Conservation (phyloP, 192 early-diverging fungal species). For the Glomus cerebriforme region DNA sequence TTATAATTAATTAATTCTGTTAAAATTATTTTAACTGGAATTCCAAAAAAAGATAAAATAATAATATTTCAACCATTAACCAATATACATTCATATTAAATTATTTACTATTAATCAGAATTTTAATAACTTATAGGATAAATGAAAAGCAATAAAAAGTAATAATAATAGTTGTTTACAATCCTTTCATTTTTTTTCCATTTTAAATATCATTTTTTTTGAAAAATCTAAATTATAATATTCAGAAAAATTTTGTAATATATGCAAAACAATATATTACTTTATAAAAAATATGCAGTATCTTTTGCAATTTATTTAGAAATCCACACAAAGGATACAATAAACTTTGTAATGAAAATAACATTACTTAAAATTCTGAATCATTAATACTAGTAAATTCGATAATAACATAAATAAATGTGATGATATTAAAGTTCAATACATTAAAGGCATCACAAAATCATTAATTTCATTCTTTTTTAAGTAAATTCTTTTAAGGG, state of each 20-base stretch:
- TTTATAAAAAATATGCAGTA: background rate
- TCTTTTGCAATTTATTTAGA: conserved; percentile 8
- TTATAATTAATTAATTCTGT: no score
- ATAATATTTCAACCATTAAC: no score
- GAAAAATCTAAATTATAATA: background rate
- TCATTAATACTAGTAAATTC: conserved; percentile 20
- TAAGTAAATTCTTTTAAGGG: no score
- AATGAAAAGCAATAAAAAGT: background rate
- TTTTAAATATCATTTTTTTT: conserved; percentile 3
- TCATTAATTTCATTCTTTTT: no score
- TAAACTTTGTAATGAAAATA: conserved; percentile 19
- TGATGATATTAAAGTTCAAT: no score
- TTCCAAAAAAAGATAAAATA: no score
- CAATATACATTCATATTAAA: no score
- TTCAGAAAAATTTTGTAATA: background rate
- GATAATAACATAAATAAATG: no score
- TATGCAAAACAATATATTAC: conserved; percentile 17
- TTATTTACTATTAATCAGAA: background rate
- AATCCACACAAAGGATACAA: background rate
- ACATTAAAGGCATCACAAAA: no score
- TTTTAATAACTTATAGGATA: background rate
- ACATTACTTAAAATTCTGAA: background rate
- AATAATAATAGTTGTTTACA: background rate
- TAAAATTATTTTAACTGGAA: no score
- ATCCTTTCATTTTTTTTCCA: background rate